Percentiles rank a stretch among this genome's conserved stretches.
phyloP scores from a whole-genome alignment of 768 basidiomycete species.

The Amanita pallidorosea region DNA sequence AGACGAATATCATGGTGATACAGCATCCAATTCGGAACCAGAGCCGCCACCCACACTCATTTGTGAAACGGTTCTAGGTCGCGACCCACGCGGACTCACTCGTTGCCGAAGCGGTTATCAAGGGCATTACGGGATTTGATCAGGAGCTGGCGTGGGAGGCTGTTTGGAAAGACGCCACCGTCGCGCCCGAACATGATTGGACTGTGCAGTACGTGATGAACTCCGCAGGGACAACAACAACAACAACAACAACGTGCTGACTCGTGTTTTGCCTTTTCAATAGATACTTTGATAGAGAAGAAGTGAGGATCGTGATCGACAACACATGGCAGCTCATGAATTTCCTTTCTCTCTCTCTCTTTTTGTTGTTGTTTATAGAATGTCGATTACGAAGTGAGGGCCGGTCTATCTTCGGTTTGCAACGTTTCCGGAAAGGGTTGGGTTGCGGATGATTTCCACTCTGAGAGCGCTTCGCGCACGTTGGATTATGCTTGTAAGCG shows the following conservation, averaged over 20 bases:
- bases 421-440: slow-evolving; percentile 42
- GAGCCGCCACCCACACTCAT: neutral
- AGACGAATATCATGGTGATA: slow-evolving; percentile 76
- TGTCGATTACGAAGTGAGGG: slow-evolving; percentile 74
- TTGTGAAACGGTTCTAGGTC: slow-evolving; percentile 28
- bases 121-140: slow-evolving; percentile 57
- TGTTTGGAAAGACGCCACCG: slow-evolving; percentile 62
- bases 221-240: neutral
- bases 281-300: slow-evolving; percentile 65
- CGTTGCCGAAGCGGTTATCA: slow-evolving; percentile 59
- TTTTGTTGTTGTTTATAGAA: slow-evolving; percentile 23
- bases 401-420: slow-evolving; percentile 66
- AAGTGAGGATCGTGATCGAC: slow-evolving; percentile 27
- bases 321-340: neutral
- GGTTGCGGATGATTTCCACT: slow-evolving; percentile 72
- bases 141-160: slow-evolving; percentile 58
- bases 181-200: slow-evolving; percentile 46
- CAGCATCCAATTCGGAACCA: neutral
- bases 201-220: slow-evolving; percentile 16
- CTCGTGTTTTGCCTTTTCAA: slow-evolving; percentile 1
- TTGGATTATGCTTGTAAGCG: slow-evolving; percentile 66
- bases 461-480: slow-evolving; percentile 70
- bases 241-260: neutral
- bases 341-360: neutral
- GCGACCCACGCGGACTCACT: slow-evolving; percentile 75